Conservation (phyloP, 352 stramenopile species). For the Phytophthora hybrid region DNA sequence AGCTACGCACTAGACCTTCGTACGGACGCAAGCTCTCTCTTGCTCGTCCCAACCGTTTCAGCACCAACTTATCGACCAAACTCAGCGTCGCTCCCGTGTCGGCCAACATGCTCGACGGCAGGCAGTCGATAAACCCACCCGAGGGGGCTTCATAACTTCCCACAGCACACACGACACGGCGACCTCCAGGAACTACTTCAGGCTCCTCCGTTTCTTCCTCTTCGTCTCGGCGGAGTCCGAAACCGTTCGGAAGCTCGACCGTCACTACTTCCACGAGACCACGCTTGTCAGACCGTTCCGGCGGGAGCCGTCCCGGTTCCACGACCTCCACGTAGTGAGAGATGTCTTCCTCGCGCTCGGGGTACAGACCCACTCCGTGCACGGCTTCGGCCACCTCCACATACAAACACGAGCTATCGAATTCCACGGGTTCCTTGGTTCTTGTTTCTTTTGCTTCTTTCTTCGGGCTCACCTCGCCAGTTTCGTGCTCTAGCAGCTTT, state of each 20-base stretch:
- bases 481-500: no score
- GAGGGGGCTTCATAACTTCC: background rate
- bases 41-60: background rate
- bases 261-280: background rate
- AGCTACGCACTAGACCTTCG: background rate
- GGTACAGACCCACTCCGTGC: no score
- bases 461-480: no score
- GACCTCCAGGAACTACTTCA: background rate
- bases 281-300: background rate
- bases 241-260: background rate
- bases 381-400: no score
- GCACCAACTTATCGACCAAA: background rate
- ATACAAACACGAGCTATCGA: background rate
- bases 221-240: background rate
- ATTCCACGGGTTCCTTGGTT: background rate
- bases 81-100: constrained; percentile 5
- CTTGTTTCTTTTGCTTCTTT: no score
- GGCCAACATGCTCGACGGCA: background rate
- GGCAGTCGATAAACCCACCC: background rate
- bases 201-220: background rate
- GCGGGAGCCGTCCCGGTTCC: no score
- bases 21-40: background rate
- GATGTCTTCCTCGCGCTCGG: no score
- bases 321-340: no score
- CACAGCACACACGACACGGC: background rate